These are phyloP conservation scores for rapeseed (Brassica napus) DNA, from an alignment of 345 rosid species.

Conservation along the genomic window DNA sequence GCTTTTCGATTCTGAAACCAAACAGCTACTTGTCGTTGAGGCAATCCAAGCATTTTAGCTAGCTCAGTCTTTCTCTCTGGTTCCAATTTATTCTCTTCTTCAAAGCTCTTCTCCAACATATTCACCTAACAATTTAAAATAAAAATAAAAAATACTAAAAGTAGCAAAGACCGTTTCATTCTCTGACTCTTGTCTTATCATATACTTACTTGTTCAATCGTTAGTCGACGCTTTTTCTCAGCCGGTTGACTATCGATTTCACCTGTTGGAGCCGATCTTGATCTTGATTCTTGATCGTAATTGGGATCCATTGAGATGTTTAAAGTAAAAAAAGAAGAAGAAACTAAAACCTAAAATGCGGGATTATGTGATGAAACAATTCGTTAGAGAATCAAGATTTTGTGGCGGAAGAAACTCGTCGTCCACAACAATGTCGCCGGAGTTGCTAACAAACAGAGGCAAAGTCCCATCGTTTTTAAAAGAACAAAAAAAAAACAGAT, in stretches of 20 bases:
- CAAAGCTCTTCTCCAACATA: conserved; percentile 26
- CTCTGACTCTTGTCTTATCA: neutral
- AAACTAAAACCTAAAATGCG: neutral
- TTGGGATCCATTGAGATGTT: neutral
- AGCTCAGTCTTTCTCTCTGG: conserved; percentile 24
- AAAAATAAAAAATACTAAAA: neutral
- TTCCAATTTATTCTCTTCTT: conserved; percentile 33
- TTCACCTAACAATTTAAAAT: conserved; percentile 8
- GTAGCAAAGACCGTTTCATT: neutral
- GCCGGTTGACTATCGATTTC: neutral
- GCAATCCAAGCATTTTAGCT: conserved; percentile 17
- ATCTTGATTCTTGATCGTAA: conserved; percentile 10
- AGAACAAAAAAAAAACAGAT: neutral
- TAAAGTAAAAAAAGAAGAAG: neutral
- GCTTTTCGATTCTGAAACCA: conserved; percentile 36
- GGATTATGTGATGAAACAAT: neutral
- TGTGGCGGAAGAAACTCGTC: conserved; percentile 37
- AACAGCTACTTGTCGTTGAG: conserved; percentile 32
- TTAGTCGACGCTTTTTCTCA: conserved; percentile 21
- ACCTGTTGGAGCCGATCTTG: neutral
- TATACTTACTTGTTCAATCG: conserved; percentile 6
- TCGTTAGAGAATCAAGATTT: conserved; percentile 17
- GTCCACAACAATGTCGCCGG: conserved; percentile 29
- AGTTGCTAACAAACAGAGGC: conserved; percentile 7
- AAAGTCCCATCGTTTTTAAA: conserved; percentile 9